Base-by-base conservation (phyloP, 371 early-diverging fungal genomes). In the Apophysomyces elegans region DNA sequence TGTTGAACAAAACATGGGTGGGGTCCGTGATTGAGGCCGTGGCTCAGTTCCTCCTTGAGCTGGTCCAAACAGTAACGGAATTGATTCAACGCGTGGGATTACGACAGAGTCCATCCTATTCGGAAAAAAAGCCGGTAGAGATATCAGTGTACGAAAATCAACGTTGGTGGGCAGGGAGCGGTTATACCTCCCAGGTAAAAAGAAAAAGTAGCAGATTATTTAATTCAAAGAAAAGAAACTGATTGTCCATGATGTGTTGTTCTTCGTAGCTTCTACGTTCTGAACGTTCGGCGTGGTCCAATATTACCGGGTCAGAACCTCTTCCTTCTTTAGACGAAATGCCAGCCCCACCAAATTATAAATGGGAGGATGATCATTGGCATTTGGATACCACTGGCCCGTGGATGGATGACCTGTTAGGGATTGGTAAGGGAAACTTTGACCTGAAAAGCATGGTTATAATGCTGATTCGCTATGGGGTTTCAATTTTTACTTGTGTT, bases 101-200 rank as follows among this genome's bases (percentile, higher is more conserved):
- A 18, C 45, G 38, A 32, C 39, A 21, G 38, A 16, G 56, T 12
- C 32, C 32, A 26, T 26, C 32, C 32, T 50, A 26, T 37, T 38
- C 65, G 41, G n/a, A n/a, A 41, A 68, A 60, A 43, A 58, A 62
- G 36, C 56, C 50, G 13, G 43, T 66, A 11, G 67, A 65, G 18
- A 37, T 71, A 6, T 71, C 72, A 3, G 26, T 74, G 1, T 74
- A 74, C 21, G 70, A 74, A 64, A 74, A 74, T 59, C 74, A 74
- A 44, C 68, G 70, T 16, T 74, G 70, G 70, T 69, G 68, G 65
- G 68, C 65, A 3, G 68, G 63, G 26, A 67, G 59, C 35, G 65
- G 64, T 5, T 67, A 61, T 38, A 67, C 68, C 18, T 45, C 72
- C 6, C 68, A 71, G 58, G 72, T 71, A 26, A 26, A 26, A 26